Evolutionary conservation across 257 asterid genomes (phyloP), one percentile per base, ranked within the genome.

Genomic region (Capsicum baccatum): DNA sequence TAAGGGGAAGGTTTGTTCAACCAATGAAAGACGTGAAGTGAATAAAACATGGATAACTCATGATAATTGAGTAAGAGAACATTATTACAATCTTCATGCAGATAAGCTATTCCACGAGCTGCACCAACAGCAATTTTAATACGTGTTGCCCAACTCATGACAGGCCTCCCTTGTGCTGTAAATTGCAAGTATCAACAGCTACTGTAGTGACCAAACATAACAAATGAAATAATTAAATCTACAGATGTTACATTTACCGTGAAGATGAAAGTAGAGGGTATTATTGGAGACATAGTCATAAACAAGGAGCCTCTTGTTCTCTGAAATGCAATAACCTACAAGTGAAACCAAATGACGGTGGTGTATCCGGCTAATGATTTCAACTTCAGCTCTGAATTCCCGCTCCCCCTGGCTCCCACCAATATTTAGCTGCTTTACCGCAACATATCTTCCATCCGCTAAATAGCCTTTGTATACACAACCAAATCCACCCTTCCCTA

Each of bases 51-150:
- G 35, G 50, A 69, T 59, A 26, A 21, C 62, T 6, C 62, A 50
- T 50, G 54, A 83, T 60, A 33, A 80, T 62, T 12, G n/a, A 44
- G 54, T 6, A 50, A 68, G 66, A 73, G 44, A 52, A 1, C 68
- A 81, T 39, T 78, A 81, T 90, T 93, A 97, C 99, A 97, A 88
- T 97, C 99, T 92, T 97, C 99, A 82, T 97, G 99, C 80, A 97
- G 97, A 91, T 97, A 97, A 84, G 98, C 97, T 83, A 97, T 89
- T 85, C 99, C 99, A 15, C 99, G 98, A 91, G 99, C 99, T 76
- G 97, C 97, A 83, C 99, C 99, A 63, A 92, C 82, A 50, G 98
- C 98, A 85, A 95, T 89, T 89, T 84, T 92, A 68, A 97, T 92
- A 84, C 99, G 97, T 80, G 87, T 87, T 83, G 89, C 86, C 99